phyloP scores from a whole-genome alignment of 306 rosid species.

The Herpetospermum pedunculosum region DNA sequence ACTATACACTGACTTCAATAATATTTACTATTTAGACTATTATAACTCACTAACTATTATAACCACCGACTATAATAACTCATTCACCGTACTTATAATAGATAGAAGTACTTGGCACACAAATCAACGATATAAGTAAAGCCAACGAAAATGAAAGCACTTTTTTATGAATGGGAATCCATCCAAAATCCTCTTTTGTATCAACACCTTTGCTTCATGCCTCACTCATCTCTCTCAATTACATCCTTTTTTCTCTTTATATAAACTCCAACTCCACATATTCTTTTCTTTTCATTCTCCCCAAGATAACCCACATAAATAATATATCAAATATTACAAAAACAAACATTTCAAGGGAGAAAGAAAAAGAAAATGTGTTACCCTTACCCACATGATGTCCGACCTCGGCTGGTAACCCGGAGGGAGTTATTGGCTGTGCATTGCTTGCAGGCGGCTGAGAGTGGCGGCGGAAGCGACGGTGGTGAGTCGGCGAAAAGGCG shows the following conservation, averaged over 20 bases:
- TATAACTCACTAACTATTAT: too few relatives aligned
- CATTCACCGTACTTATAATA: too few relatives aligned
- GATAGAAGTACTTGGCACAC: background rate
- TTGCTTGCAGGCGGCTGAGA: background rate
- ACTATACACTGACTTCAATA: too few relatives aligned
- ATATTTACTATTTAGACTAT: too few relatives aligned
- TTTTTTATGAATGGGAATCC: slow-evolving; percentile 3
- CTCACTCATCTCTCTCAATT: background rate
- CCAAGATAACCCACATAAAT: background rate
- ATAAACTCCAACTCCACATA: slow-evolving; percentile 15
- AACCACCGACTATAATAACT: too few relatives aligned
- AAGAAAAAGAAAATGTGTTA: slow-evolving; percentile 41
- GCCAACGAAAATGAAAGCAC: background rate
- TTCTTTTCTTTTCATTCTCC: slow-evolving; percentile 23
- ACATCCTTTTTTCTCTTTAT: background rate
- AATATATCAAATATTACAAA: background rate
- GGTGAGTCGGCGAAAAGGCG: background rate
- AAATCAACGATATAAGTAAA: background rate
- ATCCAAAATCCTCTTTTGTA: background rate
- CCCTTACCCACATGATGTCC: slow-evolving; percentile 22
- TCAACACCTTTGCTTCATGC: background rate
- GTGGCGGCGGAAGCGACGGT: background rate
- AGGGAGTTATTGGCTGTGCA: background rate
- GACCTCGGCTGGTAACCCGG: background rate
- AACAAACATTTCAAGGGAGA: background rate